Base-by-base conservation (phyloP, 176 grass and related monocot genomes). In the Guadua angustifolia region DNA sequence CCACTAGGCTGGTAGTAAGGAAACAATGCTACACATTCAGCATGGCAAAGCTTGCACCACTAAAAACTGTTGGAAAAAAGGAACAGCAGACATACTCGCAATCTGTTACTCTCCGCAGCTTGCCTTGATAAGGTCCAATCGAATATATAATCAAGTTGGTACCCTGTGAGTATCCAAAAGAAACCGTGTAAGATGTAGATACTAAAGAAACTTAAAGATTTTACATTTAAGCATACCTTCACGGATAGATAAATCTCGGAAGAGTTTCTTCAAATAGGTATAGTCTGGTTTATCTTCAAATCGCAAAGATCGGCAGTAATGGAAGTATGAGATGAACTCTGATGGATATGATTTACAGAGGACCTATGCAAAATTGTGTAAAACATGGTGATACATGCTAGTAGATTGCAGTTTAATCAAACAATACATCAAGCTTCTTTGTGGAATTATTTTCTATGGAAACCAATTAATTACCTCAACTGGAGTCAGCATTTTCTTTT, bases 281-380 rank as follows among this genome's bases (percentile, higher is more conserved):
- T 97, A 97, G 84, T 97, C 92, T 53, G 94, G 94, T 77, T 94
- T 97, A 89, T 97, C 94, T 94, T 97, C 94, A 83, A 97, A 97
- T 65, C 92, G 85, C 85, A 97, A 85, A 77, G 94, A 97, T 55
- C 94, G 94, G 60, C 94, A 97, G 73, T 97, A 97, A 85, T 94
- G 94, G 84, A 97, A 97, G 82, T 97, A 97, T 10, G 92, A 92
- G 69, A 89, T 72, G 36, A 97, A 97, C 78, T 97, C 94, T 46
- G 89, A 55, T 44, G 94, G 90, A 89, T 92, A 90, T 75, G 88
- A 90, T 88, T 94, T 94, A 85, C 94, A 97, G 7, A 97, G 85
- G 9, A 90, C 88, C 94, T 97, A 78, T 35, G 6, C 50, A 87
- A 79, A 80, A 57, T 71, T 55, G 46, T 66, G 74, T 35, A 49